Evolutionary conservation across 1,139 yeast genomes (phyloP).

Genomic region (Saccharomyces hybrid): DNA sequence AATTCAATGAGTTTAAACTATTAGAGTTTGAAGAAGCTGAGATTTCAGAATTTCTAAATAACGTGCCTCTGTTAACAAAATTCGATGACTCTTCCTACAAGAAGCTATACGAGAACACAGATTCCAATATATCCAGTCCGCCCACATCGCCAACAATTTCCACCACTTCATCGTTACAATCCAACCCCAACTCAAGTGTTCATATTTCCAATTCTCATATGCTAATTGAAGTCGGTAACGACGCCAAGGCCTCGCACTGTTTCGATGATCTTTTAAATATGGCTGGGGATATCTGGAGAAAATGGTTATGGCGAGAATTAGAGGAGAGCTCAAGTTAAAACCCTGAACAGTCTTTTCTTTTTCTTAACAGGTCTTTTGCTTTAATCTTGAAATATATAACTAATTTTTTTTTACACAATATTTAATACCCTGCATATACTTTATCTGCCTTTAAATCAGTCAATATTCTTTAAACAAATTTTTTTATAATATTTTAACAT

Average conservation of each 20-base stretch:
- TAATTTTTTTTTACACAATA: conserved; percentile 31
- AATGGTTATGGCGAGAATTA: conserved; percentile 72
- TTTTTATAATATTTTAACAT: neutral
- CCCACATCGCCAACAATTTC: conserved; percentile 4
- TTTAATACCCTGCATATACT: neutral
- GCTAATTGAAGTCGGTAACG: conserved; percentile 31
- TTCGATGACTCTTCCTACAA: conserved; percentile 29
- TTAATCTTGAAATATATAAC: too few species aligned
- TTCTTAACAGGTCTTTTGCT: too few species aligned
- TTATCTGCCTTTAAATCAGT: neutral
- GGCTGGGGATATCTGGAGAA: conserved; percentile 86
- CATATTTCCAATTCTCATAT: conserved; percentile 17
- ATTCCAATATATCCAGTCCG: neutral
- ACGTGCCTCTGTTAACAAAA: conserved; percentile 37
- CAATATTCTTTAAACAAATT: neutral
- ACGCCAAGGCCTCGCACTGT: conserved; percentile 33
- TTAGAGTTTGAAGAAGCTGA: conserved; percentile 87
- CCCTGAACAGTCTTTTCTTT: too few species aligned
- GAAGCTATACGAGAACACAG: conserved; percentile 18
- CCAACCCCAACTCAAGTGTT: conserved; percentile 6
- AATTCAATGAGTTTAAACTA: conserved; percentile 69
- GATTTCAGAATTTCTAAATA: conserved; percentile 67
- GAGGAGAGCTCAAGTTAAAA: conserved; percentile 35
- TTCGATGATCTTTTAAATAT: conserved; percentile 52
- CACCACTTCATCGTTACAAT: conserved; percentile 5